These are phyloP conservation scores for Diddensiella caesifluorescens DNA, from an alignment of 805 yeast genomes.

Conservation along the genomic window DNA sequence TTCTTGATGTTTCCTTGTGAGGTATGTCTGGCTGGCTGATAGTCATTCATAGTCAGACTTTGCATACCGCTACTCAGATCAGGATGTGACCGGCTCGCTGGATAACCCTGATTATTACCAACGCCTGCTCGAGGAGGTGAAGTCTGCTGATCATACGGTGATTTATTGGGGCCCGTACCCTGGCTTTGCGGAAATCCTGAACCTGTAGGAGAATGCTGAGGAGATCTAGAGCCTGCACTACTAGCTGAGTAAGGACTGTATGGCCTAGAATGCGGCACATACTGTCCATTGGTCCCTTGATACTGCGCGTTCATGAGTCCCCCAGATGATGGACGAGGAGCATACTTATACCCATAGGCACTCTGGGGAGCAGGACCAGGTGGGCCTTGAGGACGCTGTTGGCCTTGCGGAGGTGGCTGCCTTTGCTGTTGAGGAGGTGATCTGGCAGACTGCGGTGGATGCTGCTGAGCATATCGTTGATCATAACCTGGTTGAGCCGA, in stretches of 20 bases:
- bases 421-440: constrained; percentile 6
- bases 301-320: constrained; percentile 13
- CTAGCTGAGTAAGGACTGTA: constrained; percentile 7
- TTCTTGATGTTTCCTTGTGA: constrained; percentile 3
- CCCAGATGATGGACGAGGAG: constrained; percentile 9
- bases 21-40: not conserved
- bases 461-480: constrained; percentile 4
- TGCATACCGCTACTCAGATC: constrained; percentile 13
- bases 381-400: not conserved
- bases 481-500: constrained; percentile 4
- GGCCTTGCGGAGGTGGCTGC: constrained; percentile 1
- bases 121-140: constrained; percentile 3
- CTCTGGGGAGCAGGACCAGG: constrained; percentile 4
- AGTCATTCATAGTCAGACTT: constrained; percentile 9
- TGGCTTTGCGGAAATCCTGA: constrained; percentile 1
- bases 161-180: constrained; percentile 7
- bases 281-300: constrained; percentile 9
- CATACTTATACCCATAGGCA: constrained; percentile 4
- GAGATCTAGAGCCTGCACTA: constrained; percentile 5
- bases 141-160: constrained; percentile 8
- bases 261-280: constrained; percentile 7
- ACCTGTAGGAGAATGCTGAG: constrained; percentile 2
- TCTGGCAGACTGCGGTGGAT: not conserved
- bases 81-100: constrained; percentile 12
- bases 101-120: not conserved